Evolutionary conservation across 2,329 filamentous ascomycete species (phyloP), one percentile per base, ranked within the genome.

Genomic region (Xylariaceae sp.): DNA sequence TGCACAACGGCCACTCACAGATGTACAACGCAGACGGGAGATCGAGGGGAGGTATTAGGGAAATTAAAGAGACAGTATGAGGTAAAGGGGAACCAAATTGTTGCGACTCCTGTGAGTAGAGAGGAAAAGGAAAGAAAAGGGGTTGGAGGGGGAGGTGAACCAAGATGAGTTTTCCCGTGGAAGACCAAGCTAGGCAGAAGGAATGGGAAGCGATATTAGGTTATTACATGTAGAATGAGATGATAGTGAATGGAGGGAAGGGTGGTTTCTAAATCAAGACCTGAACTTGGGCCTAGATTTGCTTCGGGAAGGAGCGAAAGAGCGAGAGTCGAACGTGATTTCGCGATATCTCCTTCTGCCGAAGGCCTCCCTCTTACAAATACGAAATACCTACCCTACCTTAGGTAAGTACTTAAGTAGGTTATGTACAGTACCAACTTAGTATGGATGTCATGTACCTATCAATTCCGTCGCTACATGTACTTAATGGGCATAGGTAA

Each of bases 261-360:
- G 42, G 44, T 46, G 40, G 48, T 53, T 53, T 54, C 48, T 44
- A 41, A 46, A 49, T 37, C 40, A 12, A 49, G 40, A 37, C 23
- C 29, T 49, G 52, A 40, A 52, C 43, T 59, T 42, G 44, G n/a
- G 40, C 41, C 16, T 50, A 42, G 42, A 46, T 48, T 50, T 48
- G 26, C 16, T 29, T 57, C 53, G 37, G 54, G 57, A 55, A 62
- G 56, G 42, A 32, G 41, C 54, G 48, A 56, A 62, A 57, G 42
- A 32, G 41, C 54, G 48, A 56, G 12, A 37, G 32, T 37, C 26
- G 37, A 20, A 53, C 10, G 18, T n/a, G 37, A 48, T 42, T 20
- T 59, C 51, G 47, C 40, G 40, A 52, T 47, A 50, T 21, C 46
- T 21, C 29, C 45, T 41, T 52, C 50, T 57, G 23, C 43, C 48